Conservation (phyloP, 2,329 filamentous ascomycete genomes). For the Colletotrichum scovillei region DNA sequence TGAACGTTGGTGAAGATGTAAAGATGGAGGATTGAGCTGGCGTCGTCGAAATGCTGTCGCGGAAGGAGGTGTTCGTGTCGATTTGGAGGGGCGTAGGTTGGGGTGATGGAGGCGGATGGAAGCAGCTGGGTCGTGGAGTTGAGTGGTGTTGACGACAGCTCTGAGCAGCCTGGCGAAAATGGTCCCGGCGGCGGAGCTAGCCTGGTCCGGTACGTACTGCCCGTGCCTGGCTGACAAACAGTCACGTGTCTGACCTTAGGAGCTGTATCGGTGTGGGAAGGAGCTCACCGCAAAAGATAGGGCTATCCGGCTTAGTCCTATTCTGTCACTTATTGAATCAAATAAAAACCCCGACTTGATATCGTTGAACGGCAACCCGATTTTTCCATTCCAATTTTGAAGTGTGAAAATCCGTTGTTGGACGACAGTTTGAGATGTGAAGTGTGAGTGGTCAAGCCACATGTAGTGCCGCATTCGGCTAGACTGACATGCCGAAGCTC, state of each 20-base stretch:
- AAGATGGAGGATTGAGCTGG: background rate
- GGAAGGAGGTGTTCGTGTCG: background rate
- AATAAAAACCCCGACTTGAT: background rate
- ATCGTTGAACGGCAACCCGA: too few relatives aligned
- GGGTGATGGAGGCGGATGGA: conserved; percentile 31
- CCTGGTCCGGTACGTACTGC: conserved; percentile 33
- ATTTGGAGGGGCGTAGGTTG: conserved; percentile 20
- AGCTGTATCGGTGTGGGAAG: background rate
- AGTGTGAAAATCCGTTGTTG: background rate
- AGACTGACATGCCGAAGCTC: background rate
- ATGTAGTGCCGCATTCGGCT: background rate
- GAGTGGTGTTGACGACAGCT: conserved; percentile 44
- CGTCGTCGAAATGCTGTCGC: conserved; percentile 4
- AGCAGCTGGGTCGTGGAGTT: conserved; percentile 31
- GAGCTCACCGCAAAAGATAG: background rate
- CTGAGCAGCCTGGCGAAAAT: conserved; percentile 45
- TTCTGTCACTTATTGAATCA: background rate
- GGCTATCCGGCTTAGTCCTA: background rate
- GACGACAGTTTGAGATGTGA: background rate
- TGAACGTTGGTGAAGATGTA: background rate
- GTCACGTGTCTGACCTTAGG: conserved; percentile 17
- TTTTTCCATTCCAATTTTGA: too few relatives aligned
- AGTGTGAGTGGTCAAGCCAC: background rate
- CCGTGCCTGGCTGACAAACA: conserved; percentile 13
- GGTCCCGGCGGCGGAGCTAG: conserved; percentile 34